These are phyloP conservation scores for Leccinum arenicola DNA, from an alignment of 768 basidiomycete species.

Conservation along the genomic window DNA sequence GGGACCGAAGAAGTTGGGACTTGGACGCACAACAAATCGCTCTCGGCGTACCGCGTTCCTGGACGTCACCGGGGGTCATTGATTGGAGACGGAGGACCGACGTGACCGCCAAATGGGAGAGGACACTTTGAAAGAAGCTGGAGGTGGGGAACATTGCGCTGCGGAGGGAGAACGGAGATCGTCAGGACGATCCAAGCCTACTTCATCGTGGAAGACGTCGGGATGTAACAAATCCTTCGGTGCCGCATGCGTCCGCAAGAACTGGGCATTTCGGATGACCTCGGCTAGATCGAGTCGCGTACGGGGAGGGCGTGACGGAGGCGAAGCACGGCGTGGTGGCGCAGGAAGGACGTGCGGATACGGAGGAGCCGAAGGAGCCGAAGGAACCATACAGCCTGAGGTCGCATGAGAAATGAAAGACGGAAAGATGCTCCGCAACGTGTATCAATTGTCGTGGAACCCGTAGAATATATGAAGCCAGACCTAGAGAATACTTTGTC, in stretches of 20 bases:
- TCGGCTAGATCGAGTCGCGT: slow-evolving; percentile 95
- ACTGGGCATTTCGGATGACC: slow-evolving; percentile 98
- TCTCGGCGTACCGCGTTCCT: slow-evolving; percentile 50
- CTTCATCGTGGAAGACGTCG: slow-evolving; percentile 93
- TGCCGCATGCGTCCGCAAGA: slow-evolving; percentile 89
- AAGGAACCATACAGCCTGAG: slow-evolving; percentile 43
- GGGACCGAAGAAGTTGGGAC: slow-evolving; percentile 18
- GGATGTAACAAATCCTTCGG: slow-evolving; percentile 92
- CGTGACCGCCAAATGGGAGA: slow-evolving; percentile 85
- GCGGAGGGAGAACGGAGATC: slow-evolving; percentile 90
- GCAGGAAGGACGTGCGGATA: slow-evolving; percentile 67
- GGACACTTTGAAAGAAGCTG: slow-evolving; percentile 97
- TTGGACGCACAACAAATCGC: slow-evolving; percentile 38
- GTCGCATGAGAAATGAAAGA: too few species aligned
- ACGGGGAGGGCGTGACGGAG: slow-evolving; percentile 94
- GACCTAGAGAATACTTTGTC: too few species aligned
- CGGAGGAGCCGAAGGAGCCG: background rate
- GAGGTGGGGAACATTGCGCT: slow-evolving; percentile 94
- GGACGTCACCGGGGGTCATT: slow-evolving; percentile 67
- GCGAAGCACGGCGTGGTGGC: slow-evolving; percentile 90
- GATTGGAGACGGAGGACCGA: slow-evolving; percentile 68
- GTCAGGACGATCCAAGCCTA: slow-evolving; percentile 97
- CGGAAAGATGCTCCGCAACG: too few species aligned
- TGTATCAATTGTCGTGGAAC: too few species aligned
- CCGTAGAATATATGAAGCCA: too few species aligned